These are phyloP conservation scores for Blastocystis hominis DNA, from an alignment of 352 stramenopile species.

Conservation along the genomic window DNA sequence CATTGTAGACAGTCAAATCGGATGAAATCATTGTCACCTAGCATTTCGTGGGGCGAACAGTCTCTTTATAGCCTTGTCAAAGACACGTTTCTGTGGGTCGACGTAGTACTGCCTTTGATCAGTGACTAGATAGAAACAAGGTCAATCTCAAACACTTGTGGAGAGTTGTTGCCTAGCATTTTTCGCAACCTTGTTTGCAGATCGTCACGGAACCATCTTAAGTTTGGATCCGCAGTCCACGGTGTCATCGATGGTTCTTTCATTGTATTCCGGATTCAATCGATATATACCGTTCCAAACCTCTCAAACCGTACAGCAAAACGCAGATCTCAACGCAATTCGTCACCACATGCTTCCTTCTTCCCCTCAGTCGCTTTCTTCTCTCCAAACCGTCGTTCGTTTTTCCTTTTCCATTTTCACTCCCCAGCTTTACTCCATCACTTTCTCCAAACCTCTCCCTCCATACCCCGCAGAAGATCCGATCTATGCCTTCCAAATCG, in stretches of 20 bases:
- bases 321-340: background rate
- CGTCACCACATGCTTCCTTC: background rate
- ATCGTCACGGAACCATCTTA: slow-evolving; percentile 30
- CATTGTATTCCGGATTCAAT: slow-evolving; percentile 31
- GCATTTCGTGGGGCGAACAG: background rate
- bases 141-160: background rate
- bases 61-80: slow-evolving; percentile 15
- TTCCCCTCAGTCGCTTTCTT: background rate
- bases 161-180: slow-evolving; percentile 1
- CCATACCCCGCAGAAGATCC: background rate
- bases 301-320: background rate
- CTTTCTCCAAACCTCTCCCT: background rate
- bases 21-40: background rate
- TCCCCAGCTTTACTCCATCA: too few relatives aligned
- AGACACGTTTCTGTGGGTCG: slow-evolving; percentile 12
- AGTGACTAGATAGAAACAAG: background rate
- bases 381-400: background rate
- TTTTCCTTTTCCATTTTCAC: background rate
- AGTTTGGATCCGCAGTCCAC: background rate
- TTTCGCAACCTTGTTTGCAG: slow-evolving; percentile 32
- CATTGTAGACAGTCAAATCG: background rate
- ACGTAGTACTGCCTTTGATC: background rate
- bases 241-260: background rate
- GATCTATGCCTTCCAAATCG: background rate
- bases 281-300: background rate